phyloP scores from a whole-genome alignment of 805 yeast species.

The Starmerella riodocensis region DNA sequence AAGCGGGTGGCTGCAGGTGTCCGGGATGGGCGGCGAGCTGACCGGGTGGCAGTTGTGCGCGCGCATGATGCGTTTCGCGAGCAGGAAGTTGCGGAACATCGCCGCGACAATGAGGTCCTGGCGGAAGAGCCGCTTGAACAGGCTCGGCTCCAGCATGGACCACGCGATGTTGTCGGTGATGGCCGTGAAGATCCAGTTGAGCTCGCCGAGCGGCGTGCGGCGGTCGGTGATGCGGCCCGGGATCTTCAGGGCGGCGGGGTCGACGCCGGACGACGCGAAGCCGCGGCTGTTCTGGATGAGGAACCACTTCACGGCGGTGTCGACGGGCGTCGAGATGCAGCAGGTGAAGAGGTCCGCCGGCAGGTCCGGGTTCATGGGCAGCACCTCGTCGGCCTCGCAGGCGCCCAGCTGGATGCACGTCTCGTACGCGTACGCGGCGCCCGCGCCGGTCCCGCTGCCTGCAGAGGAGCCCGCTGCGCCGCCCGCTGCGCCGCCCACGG shows the following conservation, averaged over 20 bases:
- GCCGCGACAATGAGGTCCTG: constrained; percentile 97
- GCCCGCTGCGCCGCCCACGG: too few species aligned
- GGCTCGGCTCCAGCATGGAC: constrained; percentile 76
- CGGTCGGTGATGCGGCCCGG: constrained; percentile 90
- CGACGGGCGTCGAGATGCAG: constrained; percentile 90
- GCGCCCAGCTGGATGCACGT: constrained; percentile 93
- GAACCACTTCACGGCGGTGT: constrained; percentile 83
- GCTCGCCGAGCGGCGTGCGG: constrained; percentile 88
- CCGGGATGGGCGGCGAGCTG: constrained; percentile 86
- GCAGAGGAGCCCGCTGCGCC: too few species aligned
- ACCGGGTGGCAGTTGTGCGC: constrained; percentile 86
- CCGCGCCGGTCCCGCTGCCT: background rate
- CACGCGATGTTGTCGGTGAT: constrained; percentile 97
- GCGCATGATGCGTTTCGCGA: constrained; percentile 91
- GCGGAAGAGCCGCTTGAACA: constrained; percentile 79
- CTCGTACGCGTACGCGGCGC: constrained; percentile 36
- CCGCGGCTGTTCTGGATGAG: constrained; percentile 53
- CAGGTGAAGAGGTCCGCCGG: constrained; percentile 96
- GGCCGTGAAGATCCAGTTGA: constrained; percentile 96
- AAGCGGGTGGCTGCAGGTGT: constrained; percentile 69
- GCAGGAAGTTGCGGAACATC: constrained; percentile 74
- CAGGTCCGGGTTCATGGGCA: constrained; percentile 85
- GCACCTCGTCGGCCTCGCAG: constrained; percentile 67
- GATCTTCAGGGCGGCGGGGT: constrained; percentile 38
- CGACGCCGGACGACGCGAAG: constrained; percentile 28